Conservation (phyloP, 1,284 basidiomycete genomes). For the Papiliotrema flavescens region DNA sequence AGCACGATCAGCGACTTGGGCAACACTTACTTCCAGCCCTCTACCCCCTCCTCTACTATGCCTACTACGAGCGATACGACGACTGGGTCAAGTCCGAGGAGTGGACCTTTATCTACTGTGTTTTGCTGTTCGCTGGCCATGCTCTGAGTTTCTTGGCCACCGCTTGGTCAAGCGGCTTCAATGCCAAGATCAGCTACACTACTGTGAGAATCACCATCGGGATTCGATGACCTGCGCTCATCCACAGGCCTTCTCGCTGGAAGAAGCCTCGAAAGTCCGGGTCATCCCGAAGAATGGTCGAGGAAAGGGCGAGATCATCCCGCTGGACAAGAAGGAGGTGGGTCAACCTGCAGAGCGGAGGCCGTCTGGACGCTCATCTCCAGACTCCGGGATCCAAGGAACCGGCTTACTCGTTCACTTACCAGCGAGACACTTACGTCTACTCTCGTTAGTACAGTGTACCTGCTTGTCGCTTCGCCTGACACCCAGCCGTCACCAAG, state of each 20-base stretch:
- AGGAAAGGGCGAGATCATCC: constrained; percentile 87
- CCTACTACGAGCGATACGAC: constrained; percentile 81
- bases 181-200: constrained; percentile 68
- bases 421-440: constrained; percentile 93
- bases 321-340: constrained; percentile 62
- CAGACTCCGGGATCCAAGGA: constrained; percentile 49
- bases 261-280: constrained; percentile 75
- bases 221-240: constrained; percentile 1
- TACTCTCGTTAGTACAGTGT: constrained; percentile 51
- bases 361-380: constrained; percentile 1
- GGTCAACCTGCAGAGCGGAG: constrained; percentile 13
- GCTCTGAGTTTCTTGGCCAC: constrained; percentile 90
- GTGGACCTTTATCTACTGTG: constrained; percentile 92
- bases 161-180: constrained; percentile 79
- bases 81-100: constrained; percentile 88
- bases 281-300: constrained; percentile 81
- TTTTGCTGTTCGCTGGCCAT: constrained; percentile 78
- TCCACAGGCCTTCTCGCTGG: constrained; percentile 60
- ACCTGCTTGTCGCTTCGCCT: neutral
- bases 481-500: constrained; percentile 51
- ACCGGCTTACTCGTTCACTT: constrained; percentile 79
- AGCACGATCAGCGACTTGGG: neutral
- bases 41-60: constrained; percentile 86
- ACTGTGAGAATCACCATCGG: constrained; percentile 24
- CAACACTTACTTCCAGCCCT: constrained; percentile 50